A percentile compares a stretch with the other conserved stretches of the same genome.
These are phyloP conservation scores for Paxillus involutus DNA, from an alignment of 768 basidiomycete genomes.

Conservation along the genomic window DNA sequence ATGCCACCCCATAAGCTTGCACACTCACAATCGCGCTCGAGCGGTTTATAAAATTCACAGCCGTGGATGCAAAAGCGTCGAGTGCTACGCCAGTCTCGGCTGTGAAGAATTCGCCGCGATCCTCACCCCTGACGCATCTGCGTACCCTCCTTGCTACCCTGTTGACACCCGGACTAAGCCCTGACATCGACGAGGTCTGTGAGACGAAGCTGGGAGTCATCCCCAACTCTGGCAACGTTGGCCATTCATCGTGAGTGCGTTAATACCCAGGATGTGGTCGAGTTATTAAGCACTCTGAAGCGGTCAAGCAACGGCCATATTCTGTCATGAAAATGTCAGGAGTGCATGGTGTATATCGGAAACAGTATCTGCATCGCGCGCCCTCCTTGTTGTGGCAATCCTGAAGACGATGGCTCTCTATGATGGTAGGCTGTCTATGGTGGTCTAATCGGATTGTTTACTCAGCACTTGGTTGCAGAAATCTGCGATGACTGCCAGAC, in stretches of 20 bases:
- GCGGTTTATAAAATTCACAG: slow-evolving; percentile 47
- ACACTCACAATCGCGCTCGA: slow-evolving; percentile 53
- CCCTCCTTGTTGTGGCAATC: slow-evolving; percentile 63
- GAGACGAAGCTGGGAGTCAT: slow-evolving; percentile 52
- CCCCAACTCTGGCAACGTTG: slow-evolving; percentile 39
- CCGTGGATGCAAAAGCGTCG: slow-evolving; percentile 50
- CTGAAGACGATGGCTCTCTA: slow-evolving; percentile 73
- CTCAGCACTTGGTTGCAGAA: slow-evolving; percentile 41
- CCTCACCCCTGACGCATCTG: slow-evolving; percentile 52
- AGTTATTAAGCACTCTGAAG: slow-evolving; percentile 6
- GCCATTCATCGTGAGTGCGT: slow-evolving; percentile 48
- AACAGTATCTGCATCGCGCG: slow-evolving; percentile 65
- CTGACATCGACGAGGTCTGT: slow-evolving; percentile 71
- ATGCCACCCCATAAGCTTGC: slow-evolving; percentile 36
- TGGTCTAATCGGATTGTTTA: neutral
- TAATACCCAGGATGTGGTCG: neutral
- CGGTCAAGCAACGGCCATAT: slow-evolving; percentile 40
- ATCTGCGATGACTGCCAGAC: slow-evolving; percentile 67
- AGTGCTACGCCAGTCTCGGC: slow-evolving; percentile 45
- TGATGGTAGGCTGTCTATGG: slow-evolving; percentile 49
- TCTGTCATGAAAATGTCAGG: slow-evolving; percentile 33
- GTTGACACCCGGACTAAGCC: slow-evolving; percentile 68
- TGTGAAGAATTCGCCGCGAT: slow-evolving; percentile 25
- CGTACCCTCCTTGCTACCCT: slow-evolving; percentile 61
- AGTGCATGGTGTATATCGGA: slow-evolving; percentile 76